phyloP scores from a whole-genome alignment of 257 asterid genomes.

The Capsicum pubescens region DNA sequence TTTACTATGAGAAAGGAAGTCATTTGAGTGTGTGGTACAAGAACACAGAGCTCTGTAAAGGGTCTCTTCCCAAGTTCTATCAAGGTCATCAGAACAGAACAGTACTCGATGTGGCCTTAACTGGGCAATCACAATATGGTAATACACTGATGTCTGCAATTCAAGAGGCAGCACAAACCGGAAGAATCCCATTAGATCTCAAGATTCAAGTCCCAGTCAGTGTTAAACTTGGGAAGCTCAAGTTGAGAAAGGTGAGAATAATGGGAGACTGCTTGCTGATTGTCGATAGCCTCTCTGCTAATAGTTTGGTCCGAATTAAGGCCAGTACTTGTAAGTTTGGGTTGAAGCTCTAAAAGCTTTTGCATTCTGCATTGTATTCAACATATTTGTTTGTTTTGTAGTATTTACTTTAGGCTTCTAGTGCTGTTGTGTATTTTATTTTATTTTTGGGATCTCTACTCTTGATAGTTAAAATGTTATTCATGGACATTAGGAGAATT shows the following conservation, averaged over 20 bases:
- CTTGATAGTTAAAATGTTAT: background rate
- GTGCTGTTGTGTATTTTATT: constrained; percentile 3
- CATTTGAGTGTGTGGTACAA: constrained; percentile 82
- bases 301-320: constrained; percentile 64
- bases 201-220: constrained; percentile 79
- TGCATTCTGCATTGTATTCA: constrained; percentile 14
- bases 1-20: constrained; percentile 87
- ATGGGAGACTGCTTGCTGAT: constrained; percentile 70
- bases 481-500: background rate
- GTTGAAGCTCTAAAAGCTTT: constrained; percentile 53
- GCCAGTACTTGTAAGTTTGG: constrained; percentile 77
- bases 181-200: constrained; percentile 78
- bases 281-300: constrained; percentile 77
- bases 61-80: constrained; percentile 74
- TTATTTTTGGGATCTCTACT: background rate
- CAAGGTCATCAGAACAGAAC: constrained; percentile 84
- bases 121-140: constrained; percentile 74
- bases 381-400: background rate
- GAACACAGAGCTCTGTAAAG: constrained; percentile 71
- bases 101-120: constrained; percentile 55
- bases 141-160: constrained; percentile 72
- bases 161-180: constrained; percentile 84
- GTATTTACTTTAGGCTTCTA: background rate
- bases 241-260: constrained; percentile 70
- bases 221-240: constrained; percentile 69